These are phyloP conservation scores for Phytophthora constricta DNA, from an alignment of 352 stramenopile genomes.

Conservation along the genomic window DNA sequence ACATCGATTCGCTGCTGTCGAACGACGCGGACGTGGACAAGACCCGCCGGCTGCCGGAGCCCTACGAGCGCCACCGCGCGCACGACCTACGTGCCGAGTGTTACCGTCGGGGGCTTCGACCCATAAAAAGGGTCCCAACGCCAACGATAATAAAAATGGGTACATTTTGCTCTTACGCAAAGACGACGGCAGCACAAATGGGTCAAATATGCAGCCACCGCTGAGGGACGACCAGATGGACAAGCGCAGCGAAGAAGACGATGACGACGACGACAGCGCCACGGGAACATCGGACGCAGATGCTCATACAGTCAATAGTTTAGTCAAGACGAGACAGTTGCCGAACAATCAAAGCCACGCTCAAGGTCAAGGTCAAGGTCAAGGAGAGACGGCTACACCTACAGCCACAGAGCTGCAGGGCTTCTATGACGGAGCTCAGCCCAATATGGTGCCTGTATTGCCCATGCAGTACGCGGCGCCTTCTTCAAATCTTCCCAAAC, in stretches of 20 bases:
- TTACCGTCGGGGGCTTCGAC: slow-evolving; percentile 75
- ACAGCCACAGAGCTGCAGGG: slow-evolving; percentile 48
- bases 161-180: slow-evolving; percentile 78
- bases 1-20: slow-evolving; percentile 78
- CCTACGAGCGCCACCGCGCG: slow-evolving; percentile 77
- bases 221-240: slow-evolving; percentile 26
- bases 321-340: slow-evolving; percentile 65
- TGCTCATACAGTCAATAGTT: slow-evolving; percentile 26
- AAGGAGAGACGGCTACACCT: slow-evolving; percentile 4
- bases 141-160: slow-evolving; percentile 88
- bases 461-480: slow-evolving; percentile 65
- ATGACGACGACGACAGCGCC: slow-evolving; percentile 32
- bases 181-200: slow-evolving; percentile 47
- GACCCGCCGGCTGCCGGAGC: slow-evolving; percentile 56
- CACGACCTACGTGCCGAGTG: slow-evolving; percentile 82
- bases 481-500: slow-evolving; percentile 23
- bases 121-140: slow-evolving; percentile 84
- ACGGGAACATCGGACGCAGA: slow-evolving; percentile 24
- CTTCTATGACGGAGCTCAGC: slow-evolving; percentile 64
- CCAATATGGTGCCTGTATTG: slow-evolving; percentile 54
- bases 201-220: too few species aligned
- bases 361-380: slow-evolving; percentile 18
- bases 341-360: slow-evolving; percentile 35
- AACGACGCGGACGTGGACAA: slow-evolving; percentile 43
- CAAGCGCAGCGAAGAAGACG: slow-evolving; percentile 37